Evolutionary conservation across 495 filamentous ascomycete species (phyloP).

Genomic region (Podospora comata): DNA sequence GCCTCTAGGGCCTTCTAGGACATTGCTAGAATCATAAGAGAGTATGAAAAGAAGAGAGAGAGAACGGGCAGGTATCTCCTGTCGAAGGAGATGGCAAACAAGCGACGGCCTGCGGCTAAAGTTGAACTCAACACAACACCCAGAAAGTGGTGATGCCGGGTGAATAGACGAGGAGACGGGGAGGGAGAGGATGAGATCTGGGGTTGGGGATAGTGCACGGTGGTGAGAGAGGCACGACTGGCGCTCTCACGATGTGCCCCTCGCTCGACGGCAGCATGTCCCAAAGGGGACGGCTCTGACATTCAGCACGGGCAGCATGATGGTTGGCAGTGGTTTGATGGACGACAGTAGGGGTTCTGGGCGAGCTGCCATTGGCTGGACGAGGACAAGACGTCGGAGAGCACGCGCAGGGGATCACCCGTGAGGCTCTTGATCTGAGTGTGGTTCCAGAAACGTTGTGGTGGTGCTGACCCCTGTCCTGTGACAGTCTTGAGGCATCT

Average conservation of each 20-base stretch:
- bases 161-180: constrained; percentile 31
- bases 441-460: constrained; percentile 20
- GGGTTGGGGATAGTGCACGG: constrained; percentile 21
- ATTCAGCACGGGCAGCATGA: constrained; percentile 34
- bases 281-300: constrained; percentile 22
- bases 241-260: constrained; percentile 2
- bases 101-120: constrained; percentile 35
- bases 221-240: neutral
- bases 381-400: constrained; percentile 19
- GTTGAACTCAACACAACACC: constrained; percentile 19
- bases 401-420: constrained; percentile 25
- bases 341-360: constrained; percentile 17
- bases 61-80: constrained; percentile 24
- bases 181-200: constrained; percentile 29
- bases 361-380: constrained; percentile 33
- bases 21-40: constrained; percentile 43
- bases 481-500: constrained; percentile 48
- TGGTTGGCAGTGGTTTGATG: constrained; percentile 38
- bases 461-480: constrained; percentile 42
- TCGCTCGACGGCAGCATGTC: constrained; percentile 13
- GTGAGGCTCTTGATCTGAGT: constrained; percentile 28
- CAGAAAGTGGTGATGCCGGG: constrained; percentile 32
- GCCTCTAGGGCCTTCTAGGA: constrained; percentile 42
- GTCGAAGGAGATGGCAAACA: constrained; percentile 20
- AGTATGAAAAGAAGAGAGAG: constrained; percentile 13